Evolutionary conservation across 164 flowering plant genomes (phyloP).

Genomic region (Akebia trifoliata): DNA sequence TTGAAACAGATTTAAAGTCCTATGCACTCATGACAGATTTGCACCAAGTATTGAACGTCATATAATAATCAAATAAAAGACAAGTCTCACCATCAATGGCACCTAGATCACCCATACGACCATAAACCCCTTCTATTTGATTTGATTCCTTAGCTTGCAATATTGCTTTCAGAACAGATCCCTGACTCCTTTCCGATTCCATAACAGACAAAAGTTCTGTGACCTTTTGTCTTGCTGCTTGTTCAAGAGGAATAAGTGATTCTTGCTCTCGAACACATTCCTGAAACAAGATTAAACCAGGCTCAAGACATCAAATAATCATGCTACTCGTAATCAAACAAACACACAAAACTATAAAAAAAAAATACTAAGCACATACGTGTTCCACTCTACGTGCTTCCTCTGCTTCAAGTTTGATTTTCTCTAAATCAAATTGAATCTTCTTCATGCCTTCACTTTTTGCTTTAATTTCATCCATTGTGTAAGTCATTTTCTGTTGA

Average conservation of each 20-base stretch:
- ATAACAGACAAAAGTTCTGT: conserved; percentile 61
- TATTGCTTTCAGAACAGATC: conserved; percentile 81
- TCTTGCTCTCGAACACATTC: conserved; percentile 67
- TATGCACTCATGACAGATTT: not conserved
- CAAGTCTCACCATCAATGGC: conserved; percentile 79
- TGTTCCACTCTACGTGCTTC: conserved; percentile 75
- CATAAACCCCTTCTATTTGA: conserved; percentile 78
- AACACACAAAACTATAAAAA: not conserved
- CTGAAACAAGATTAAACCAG: conserved; percentile 33
- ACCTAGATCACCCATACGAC: conserved; percentile 94
- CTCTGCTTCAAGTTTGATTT: conserved; percentile 46
- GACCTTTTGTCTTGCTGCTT: conserved; percentile 86
- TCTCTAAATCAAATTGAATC: conserved; percentile 39
- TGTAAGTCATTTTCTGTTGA: conserved; percentile 48
- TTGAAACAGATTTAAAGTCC: not conserved
- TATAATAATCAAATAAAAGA: not conserved
- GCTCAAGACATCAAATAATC: conserved; percentile 1
- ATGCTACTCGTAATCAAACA: not conserved
- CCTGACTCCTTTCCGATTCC: conserved; percentile 90
- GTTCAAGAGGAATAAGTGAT: conserved; percentile 67
- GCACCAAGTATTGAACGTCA: not conserved
- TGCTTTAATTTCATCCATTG: conserved; percentile 30
- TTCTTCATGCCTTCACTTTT: conserved; percentile 34
- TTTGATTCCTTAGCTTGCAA: conserved; percentile 75
- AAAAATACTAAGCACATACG: conserved; percentile 23